A percentile compares a stretch with the other conserved stretches of the same genome.
phyloP scores from a whole-genome alignment of 805 yeast species.

The Saturnispora silvae region DNA sequence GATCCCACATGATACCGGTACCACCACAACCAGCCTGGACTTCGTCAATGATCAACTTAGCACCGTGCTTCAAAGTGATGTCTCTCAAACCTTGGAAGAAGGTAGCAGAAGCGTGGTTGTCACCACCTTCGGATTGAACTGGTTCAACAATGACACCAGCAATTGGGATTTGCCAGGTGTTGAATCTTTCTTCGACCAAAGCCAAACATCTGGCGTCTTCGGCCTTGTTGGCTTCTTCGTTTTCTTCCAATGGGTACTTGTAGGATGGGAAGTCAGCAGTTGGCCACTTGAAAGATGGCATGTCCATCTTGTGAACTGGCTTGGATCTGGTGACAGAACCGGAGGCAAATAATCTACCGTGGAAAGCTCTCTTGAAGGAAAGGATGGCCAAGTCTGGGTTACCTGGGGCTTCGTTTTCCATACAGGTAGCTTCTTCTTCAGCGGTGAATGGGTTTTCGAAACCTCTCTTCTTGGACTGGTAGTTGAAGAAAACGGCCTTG shows the following conservation, averaged over 20 bases:
- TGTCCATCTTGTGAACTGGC: conserved; percentile 86
- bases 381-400: conserved; percentile 77
- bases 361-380: conserved; percentile 85
- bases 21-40: conserved; percentile 90
- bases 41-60: conserved; percentile 70
- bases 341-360: conserved; percentile 88
- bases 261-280: conserved; percentile 79
- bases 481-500: conserved; percentile 81
- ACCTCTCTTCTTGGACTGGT: conserved; percentile 61
- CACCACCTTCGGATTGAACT: conserved; percentile 87
- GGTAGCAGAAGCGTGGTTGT: conserved; percentile 67
- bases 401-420: conserved; percentile 81
- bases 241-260: conserved; percentile 74
- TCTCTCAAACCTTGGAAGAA: conserved; percentile 81
- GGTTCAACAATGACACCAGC: conserved; percentile 91
- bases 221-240: conserved; percentile 60
- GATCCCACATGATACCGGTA: conserved; percentile 80
- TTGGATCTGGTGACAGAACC: conserved; percentile 87
- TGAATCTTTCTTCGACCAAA: conserved; percentile 61
- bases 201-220: conserved; percentile 79
- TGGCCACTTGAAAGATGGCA: conserved; percentile 96
- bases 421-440: conserved; percentile 63
- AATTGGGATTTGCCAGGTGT: conserved; percentile 62
- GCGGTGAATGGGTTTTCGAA: conserved; percentile 44
- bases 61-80: conserved; percentile 57